Conservation (phyloP, 1,284 basidiomycete species). For the Sanguinoderma infundibulare region DNA sequence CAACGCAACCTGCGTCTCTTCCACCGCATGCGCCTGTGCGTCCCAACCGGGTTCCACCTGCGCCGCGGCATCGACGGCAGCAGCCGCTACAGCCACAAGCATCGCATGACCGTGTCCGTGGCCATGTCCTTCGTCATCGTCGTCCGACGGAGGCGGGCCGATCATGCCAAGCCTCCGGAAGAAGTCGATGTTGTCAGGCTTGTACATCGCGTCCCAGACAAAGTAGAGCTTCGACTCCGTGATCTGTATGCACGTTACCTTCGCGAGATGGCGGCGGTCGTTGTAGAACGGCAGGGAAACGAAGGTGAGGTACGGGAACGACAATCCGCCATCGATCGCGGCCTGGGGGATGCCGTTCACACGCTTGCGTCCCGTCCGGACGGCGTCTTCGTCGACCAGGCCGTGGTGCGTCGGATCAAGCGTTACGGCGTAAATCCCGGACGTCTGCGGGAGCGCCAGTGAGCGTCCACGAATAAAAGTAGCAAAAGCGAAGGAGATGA, state of each 20-base stretch:
- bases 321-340: constrained; percentile 22
- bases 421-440: constrained; percentile 39
- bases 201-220: constrained; percentile 29
- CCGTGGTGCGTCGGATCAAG: constrained; percentile 28
- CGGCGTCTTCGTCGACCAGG: constrained; percentile 16
- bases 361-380: constrained; percentile 16
- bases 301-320: constrained; percentile 37
- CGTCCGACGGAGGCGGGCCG: not conserved
- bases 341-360: constrained; percentile 20
- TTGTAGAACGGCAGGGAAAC: constrained; percentile 44
- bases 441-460: constrained; percentile 39
- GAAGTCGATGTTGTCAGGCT: constrained; percentile 20
- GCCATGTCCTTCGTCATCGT: not conserved
- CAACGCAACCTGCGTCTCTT: not conserved
- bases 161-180: constrained; percentile 13
- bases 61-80: not conserved
- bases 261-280: constrained; percentile 36
- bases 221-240: constrained; percentile 43
- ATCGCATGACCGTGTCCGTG: not conserved
- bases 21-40: not conserved
- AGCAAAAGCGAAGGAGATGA: not conserved
- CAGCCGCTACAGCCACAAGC: not conserved
- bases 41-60: not conserved
- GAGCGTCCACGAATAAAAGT: not conserved
- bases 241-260: constrained; percentile 61